Evolutionary conservation across 2,329 filamentous ascomycete genomes (phyloP).

Genomic region (Zymoseptoria tritici): DNA sequence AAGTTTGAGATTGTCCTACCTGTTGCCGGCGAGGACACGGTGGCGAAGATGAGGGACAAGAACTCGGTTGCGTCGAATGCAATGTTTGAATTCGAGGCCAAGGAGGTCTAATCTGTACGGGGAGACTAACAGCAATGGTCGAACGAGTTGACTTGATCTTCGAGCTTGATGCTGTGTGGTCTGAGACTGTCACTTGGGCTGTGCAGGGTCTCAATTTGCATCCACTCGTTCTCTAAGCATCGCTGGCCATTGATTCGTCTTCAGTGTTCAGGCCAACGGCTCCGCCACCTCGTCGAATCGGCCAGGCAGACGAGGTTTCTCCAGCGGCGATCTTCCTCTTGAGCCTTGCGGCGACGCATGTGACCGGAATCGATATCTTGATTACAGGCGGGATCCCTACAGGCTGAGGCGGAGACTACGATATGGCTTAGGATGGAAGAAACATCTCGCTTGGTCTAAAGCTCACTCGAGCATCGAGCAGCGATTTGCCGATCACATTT

Average conservation of each 20-base stretch:
- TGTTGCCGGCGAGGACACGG: conserved; percentile 49
- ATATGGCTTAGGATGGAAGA: conserved; percentile 1
- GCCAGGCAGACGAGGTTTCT: conserved; percentile 20
- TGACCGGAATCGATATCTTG: conserved; percentile 33
- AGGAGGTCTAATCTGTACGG: conserved; percentile 4
- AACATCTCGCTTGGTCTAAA: too few species aligned
- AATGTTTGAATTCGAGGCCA: conserved; percentile 41
- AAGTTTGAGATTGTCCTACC: conserved; percentile 55
- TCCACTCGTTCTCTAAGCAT: too few species aligned
- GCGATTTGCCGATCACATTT: too few species aligned
- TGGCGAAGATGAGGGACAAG: conserved; percentile 45
- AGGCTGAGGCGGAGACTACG: conserved; percentile 17
- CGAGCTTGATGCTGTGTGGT: too few species aligned
- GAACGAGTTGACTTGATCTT: too few species aligned
- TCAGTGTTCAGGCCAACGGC: conserved; percentile 12
- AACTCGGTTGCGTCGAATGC: conserved; percentile 46
- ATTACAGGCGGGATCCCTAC: conserved; percentile 23
- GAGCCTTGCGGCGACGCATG: conserved; percentile 36
- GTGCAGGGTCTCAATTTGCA: too few species aligned
- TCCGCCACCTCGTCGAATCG: conserved; percentile 17
- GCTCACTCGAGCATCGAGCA: too few species aligned
- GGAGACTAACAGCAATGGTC: too few species aligned
- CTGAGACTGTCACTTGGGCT: too few species aligned
- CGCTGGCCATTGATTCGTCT: too few species aligned
- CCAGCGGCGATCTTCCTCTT: conserved; percentile 36